Base-by-base conservation (phyloP, 2,329 filamentous ascomycete genomes). In the Ceratocystis huliohia region DNA sequence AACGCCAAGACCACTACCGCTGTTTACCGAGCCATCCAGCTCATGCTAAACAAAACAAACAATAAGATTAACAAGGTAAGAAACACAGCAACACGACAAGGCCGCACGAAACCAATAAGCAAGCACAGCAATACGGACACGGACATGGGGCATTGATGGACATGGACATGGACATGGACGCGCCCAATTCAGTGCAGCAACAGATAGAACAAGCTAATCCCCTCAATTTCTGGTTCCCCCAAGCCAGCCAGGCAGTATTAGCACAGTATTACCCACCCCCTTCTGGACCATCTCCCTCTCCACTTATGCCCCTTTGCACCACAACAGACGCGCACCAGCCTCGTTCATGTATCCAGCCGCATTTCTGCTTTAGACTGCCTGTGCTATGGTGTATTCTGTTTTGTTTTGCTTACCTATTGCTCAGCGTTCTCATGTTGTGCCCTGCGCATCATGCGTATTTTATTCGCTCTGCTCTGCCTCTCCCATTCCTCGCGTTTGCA, bases 1-100 rank as follows among this genome's bases (percentile, higher is more conserved):
- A 46, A 17, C n/a, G 46, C 50, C 63, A 64, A 64, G 50, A 22
- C 63, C 25, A 53, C 63, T 50, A 56, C 41, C 53, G 15, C 22
- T 30, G 25, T 28, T 57, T 57, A 57, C 25, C 53, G 53, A 57
- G 53, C 48, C 48, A 13, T 50, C 6, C n/a, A 50, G 48, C 48
- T 50, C 7, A 50, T n/a, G 48, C 48, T 50, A 50, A 50, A 25
- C 48, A 50, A 50, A 22, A n/a, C 17, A n/a, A 48, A 50, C 37
- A 41, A 41, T 41, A 41, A 41, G 37, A 41, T 41, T 41, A 41
- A 41, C 37, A 41, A 41, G 37, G n/a, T 20, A 50, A 50, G 17
- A 50, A 50, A 50, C 37, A 41, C 37, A 41, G 37, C 37, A 41
- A 41, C 10, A 41, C 37, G 37, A 41, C 37, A 41, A 41, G 37